A percentile compares a stretch with the other conserved stretches of the same genome.
Evolutionary conservation across 2,329 filamentous ascomycete species (phyloP).

Genomic region (Coleophoma cylindrospora): DNA sequence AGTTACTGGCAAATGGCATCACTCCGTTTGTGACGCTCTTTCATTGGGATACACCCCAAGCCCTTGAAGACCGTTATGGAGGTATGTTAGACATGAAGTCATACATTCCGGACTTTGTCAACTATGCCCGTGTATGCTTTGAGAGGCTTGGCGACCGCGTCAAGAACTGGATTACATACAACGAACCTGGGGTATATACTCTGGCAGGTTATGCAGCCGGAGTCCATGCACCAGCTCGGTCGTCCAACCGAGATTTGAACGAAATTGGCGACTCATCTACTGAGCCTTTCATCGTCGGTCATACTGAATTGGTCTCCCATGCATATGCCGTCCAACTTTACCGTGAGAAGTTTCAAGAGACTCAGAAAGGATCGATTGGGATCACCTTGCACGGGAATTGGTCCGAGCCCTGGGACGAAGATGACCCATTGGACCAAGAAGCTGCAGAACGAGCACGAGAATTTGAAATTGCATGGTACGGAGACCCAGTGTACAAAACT

Average conservation of each 20-base stretch:
- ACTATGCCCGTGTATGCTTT: slow-evolving; percentile 73
- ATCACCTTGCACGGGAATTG: slow-evolving; percentile 73
- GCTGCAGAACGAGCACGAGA: slow-evolving; percentile 76
- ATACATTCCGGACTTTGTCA: slow-evolving; percentile 74
- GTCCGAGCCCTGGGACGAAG: slow-evolving; percentile 69
- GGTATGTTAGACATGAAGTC: slow-evolving; percentile 74
- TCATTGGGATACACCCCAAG: slow-evolving; percentile 82
- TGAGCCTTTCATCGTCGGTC: slow-evolving; percentile 77
- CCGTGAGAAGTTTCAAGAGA: slow-evolving; percentile 71
- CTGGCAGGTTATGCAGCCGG: slow-evolving; percentile 76
- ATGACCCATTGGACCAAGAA: slow-evolving; percentile 67
- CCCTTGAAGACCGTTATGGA: slow-evolving; percentile 74
- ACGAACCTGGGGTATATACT: slow-evolving; percentile 80
- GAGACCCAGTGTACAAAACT: slow-evolving; percentile 71
- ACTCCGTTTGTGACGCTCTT: slow-evolving; percentile 75
- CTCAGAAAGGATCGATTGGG: slow-evolving; percentile 69
- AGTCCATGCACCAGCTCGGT: slow-evolving; percentile 73
- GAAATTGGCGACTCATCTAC: slow-evolving; percentile 65
- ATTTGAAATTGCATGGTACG: slow-evolving; percentile 83
- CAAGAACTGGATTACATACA: slow-evolving; percentile 85
- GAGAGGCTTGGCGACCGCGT: slow-evolving; percentile 63
- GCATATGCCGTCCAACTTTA: slow-evolving; percentile 75
- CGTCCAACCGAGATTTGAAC: slow-evolving; percentile 66
- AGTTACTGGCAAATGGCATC: slow-evolving; percentile 70
- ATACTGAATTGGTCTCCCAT: slow-evolving; percentile 77